Evolutionary conservation across 2,329 filamentous ascomycete species (phyloP).

Genomic region (Paraconiothyrium sp.): DNA sequence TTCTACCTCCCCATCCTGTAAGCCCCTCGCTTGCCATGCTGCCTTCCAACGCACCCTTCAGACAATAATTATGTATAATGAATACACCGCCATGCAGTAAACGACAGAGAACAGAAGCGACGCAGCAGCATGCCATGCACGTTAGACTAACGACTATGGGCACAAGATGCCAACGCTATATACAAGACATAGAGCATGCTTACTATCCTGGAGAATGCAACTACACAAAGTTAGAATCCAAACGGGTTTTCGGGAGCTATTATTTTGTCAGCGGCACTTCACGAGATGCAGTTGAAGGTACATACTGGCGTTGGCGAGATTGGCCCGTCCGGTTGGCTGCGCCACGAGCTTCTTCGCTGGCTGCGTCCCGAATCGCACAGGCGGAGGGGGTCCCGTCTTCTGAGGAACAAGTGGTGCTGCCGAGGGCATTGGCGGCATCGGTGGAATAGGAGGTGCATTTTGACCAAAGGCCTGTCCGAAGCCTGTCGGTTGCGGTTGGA

Average conservation of each 20-base stretch:
- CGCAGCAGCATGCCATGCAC: neutral
- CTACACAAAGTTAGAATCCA: conserved; percentile 64
- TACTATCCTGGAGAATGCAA: conserved; percentile 2
- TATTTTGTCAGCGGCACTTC: neutral
- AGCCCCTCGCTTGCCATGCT: neutral
- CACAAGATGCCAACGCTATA: conserved; percentile 18
- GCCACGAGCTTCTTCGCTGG: conserved; percentile 78
- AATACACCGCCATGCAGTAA: conserved; percentile 12
- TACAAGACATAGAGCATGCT: conserved; percentile 16
- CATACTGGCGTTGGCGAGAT: conserved; percentile 95
- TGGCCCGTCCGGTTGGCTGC: conserved; percentile 91
- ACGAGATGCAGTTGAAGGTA: conserved; percentile 44
- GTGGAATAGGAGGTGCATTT: conserved; percentile 61
- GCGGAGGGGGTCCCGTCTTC: conserved; percentile 85
- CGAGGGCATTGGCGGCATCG: conserved; percentile 67
- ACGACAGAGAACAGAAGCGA: conserved; percentile 11
- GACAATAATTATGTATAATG: conserved; percentile 14
- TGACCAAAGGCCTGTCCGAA: conserved; percentile 50
- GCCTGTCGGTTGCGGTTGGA: conserved; percentile 65
- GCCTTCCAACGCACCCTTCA: neutral
- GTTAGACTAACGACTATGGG: conserved; percentile 8
- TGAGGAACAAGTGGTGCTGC: conserved; percentile 74
- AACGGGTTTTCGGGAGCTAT: conserved; percentile 76
- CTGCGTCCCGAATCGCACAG: conserved; percentile 86
- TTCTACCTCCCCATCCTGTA: neutral